These are phyloP conservation scores for Erucastrum elatum DNA, from an alignment of 345 rosid species.

Conservation along the genomic window DNA sequence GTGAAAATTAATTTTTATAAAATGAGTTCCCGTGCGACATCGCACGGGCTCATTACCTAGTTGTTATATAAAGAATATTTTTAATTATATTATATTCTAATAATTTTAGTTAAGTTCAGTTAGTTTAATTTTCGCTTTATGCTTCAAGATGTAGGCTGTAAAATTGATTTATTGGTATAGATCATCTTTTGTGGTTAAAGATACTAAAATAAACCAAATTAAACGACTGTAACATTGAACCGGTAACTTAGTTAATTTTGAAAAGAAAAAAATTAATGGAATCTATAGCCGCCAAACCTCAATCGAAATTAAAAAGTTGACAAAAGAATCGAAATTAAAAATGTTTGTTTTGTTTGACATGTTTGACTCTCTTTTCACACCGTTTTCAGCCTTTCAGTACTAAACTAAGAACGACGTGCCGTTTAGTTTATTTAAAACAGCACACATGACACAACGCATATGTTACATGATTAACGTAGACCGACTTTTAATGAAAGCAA, in stretches of 20 bases:
- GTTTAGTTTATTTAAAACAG: conserved; percentile 6
- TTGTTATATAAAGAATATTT: too few species aligned
- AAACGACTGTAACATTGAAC: neutral
- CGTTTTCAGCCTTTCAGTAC: neutral
- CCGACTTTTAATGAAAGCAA: conserved; percentile 18
- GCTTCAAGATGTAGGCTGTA: neutral
- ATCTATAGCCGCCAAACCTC: neutral
- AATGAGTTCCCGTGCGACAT: too few species aligned
- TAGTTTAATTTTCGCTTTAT: too few species aligned
- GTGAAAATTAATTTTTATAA: too few species aligned
- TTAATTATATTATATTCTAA: too few species aligned
- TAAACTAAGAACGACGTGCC: neutral
- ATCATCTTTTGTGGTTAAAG: neutral
- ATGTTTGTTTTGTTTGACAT: neutral
- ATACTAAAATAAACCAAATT: neutral
- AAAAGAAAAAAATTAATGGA: neutral
- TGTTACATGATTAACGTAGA: conserved; percentile 8
- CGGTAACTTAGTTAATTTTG: neutral
- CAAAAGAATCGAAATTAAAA: neutral
- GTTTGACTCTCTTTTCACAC: neutral
- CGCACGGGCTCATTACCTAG: too few species aligned
- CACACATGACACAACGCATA: conserved; percentile 14
- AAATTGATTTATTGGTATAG: neutral
- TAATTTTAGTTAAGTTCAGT: too few species aligned
- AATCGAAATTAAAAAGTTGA: neutral